A percentile compares a stretch with the other conserved stretches of the same genome.
Conservation (phyloP, 768 basidiomycete genomes). For the Chalciporus piperatus region DNA sequence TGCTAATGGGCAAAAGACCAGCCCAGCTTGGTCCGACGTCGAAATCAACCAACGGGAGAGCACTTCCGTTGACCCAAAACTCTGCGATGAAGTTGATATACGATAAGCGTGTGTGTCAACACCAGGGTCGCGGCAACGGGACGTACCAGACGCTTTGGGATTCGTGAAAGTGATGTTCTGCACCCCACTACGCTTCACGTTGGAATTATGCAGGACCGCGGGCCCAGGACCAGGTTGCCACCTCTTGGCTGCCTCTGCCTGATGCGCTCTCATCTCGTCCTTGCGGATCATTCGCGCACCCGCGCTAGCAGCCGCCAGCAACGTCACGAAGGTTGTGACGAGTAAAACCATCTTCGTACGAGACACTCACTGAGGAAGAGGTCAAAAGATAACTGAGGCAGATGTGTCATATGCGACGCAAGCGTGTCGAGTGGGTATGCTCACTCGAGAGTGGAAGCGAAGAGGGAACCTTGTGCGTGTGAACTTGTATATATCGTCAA, state of each 20-base stretch:
- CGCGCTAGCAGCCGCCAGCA: slow-evolving; percentile 10
- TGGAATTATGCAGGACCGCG: background rate
- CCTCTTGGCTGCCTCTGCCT: slow-evolving; percentile 47
- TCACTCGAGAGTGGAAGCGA: too few species aligned
- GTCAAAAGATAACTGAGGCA: background rate
- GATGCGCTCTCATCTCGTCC: slow-evolving; percentile 42
- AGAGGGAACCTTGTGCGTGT: too few species aligned
- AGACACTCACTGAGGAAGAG: background rate
- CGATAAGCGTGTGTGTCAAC: background rate
- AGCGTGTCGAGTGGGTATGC: too few species aligned
- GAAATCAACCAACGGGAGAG: slow-evolving; percentile 66
- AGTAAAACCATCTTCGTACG: slow-evolving; percentile 13
- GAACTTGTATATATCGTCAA: too few species aligned
- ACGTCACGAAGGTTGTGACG: background rate
- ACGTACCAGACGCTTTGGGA: slow-evolving; percentile 56
- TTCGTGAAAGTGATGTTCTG: slow-evolving; percentile 73
- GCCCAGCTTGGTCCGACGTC: slow-evolving; percentile 77
- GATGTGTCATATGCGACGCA: too few species aligned
- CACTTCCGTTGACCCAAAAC: slow-evolving; percentile 66
- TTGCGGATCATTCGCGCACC: slow-evolving; percentile 31
- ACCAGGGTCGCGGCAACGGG: background rate
- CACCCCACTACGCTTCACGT: slow-evolving; percentile 22
- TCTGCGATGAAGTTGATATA: slow-evolving; percentile 34
- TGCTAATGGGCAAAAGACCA: slow-evolving; percentile 70
- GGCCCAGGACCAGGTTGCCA: slow-evolving; percentile 20